These are phyloP conservation scores for Coprinellus micaceus DNA, from an alignment of 768 basidiomycete genomes.

Conservation along the genomic window DNA sequence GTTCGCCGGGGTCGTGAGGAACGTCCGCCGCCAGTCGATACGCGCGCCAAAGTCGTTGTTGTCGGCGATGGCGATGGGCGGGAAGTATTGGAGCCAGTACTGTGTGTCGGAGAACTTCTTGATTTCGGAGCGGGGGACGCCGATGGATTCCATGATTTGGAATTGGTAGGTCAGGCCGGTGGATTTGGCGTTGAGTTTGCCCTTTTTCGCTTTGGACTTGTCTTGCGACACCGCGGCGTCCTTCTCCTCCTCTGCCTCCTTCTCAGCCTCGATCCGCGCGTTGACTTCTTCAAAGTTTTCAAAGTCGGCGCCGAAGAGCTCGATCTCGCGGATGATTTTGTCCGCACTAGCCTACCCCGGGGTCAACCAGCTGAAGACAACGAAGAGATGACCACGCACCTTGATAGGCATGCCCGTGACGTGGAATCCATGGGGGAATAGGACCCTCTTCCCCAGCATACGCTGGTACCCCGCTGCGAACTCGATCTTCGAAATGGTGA, in stretches of 20 bases:
- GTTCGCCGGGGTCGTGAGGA: conserved; percentile 92
- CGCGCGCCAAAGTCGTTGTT: conserved; percentile 87
- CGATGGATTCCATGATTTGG: conserved; percentile 96
- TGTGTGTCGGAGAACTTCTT: conserved; percentile 96
- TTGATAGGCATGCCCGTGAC: conserved; percentile 99
- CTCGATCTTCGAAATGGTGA: conserved; percentile 97
- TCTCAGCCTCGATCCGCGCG: conserved; percentile 43
- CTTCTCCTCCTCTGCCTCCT: conserved; percentile 44
- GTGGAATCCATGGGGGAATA: conserved; percentile 98
- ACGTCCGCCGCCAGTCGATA: conserved; percentile 94
- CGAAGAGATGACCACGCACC: conserved; percentile 44
- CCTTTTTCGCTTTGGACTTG: conserved; percentile 88
- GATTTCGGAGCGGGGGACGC: conserved; percentile 83
- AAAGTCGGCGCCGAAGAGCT: conserved; percentile 90
- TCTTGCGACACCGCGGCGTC: conserved; percentile 39
- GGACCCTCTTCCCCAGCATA: conserved; percentile 87
- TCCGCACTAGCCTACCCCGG: conserved; percentile 85
- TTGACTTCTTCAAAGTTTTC: conserved; percentile 56
- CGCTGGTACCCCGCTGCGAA: conserved; percentile 94
- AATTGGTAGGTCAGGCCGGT: conserved; percentile 96
- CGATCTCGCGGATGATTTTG: conserved; percentile 96
- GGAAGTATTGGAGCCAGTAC: conserved; percentile 92
- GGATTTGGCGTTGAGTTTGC: conserved; percentile 88
- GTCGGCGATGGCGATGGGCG: conserved; percentile 89
- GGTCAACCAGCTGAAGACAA: not conserved